These are phyloP conservation scores for Backusella macrospora DNA, from an alignment of 192 early-diverging fungal genomes.

Conservation along the genomic window DNA sequence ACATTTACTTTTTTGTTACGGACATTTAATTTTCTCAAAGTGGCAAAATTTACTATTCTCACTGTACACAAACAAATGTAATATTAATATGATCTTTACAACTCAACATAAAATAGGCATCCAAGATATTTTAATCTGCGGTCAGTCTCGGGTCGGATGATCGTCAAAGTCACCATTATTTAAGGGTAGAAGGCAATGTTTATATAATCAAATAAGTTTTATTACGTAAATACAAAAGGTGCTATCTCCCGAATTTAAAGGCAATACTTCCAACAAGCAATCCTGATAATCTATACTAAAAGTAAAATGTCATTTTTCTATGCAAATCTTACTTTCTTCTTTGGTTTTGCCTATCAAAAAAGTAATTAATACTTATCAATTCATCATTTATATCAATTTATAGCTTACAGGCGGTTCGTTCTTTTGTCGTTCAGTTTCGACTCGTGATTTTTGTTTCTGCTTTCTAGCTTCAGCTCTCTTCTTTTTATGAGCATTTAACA, in stretches of 20 bases:
- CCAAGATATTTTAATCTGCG: not conserved
- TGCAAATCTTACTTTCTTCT: slow-evolving; percentile 22
- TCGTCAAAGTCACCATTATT: not conserved
- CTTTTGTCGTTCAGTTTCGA: slow-evolving; percentile 4
- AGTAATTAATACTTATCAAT: not conserved
- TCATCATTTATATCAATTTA: not conserved
- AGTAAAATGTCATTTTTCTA: not conserved
- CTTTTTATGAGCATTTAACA: not conserved
- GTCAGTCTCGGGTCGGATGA: not conserved
- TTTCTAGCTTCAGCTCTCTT: slow-evolving; percentile 17
- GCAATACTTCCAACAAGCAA: too few species aligned
- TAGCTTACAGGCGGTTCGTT: not conserved
- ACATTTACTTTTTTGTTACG: too few species aligned
- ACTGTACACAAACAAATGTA: not conserved
- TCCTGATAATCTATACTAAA: too few species aligned
- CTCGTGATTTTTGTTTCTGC: not conserved
- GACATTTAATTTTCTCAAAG: not conserved
- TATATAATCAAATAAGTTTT: not conserved
- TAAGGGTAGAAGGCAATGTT: not conserved
- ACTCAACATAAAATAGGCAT: not conserved
- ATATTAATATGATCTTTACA: not conserved
- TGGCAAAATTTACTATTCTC: not conserved
- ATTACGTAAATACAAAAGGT: too few species aligned
- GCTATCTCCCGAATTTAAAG: too few species aligned
- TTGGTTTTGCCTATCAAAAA: not conserved